Conservation (phyloP, 1,139 yeast genomes). For the Suhomyces chickasaworum region DNA sequence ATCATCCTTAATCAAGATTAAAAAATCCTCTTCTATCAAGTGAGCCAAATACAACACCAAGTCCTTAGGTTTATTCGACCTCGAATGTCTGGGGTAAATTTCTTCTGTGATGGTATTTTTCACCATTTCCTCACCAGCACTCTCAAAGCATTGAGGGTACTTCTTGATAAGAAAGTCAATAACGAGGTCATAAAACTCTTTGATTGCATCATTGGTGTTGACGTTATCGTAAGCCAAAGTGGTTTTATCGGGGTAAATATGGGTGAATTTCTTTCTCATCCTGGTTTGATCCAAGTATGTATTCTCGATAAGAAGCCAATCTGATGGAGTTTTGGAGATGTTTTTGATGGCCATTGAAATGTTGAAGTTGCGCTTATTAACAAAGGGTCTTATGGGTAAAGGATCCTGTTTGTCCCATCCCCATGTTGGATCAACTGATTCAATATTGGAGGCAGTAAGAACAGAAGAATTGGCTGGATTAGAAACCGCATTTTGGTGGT, state of each 20-base stretch:
- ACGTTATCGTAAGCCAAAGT: constrained; percentile 24
- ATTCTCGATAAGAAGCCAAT: constrained; percentile 43
- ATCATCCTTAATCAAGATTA: constrained; percentile 39
- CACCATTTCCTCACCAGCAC: constrained; percentile 18
- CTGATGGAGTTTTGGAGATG: constrained; percentile 32
- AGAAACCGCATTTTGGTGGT: neutral
- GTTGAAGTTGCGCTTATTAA: constrained; percentile 34
- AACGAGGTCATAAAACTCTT: constrained; percentile 36
- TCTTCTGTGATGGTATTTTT: constrained; percentile 34
- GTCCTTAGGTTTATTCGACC: constrained; percentile 19
- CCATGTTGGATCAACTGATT: constrained; percentile 10
- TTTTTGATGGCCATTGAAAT: constrained; percentile 43
- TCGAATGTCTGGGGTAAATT: constrained; percentile 26
- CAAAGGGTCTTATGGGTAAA: constrained; percentile 18
- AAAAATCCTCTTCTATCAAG: constrained; percentile 44
- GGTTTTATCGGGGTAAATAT: constrained; percentile 25
- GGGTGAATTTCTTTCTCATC: constrained; percentile 25
- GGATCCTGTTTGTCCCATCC: constrained; percentile 18
- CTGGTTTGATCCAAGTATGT: constrained; percentile 32
- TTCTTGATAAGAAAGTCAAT: constrained; percentile 30
- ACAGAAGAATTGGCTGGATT: neutral
- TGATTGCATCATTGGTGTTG: constrained; percentile 28
- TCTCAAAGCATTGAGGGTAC: constrained; percentile 37
- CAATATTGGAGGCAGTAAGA: constrained; percentile 7
- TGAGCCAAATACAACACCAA: constrained; percentile 30